Evolutionary conservation across 1,139 yeast genomes (phyloP), one percentile per base, ranked within the genome.

Genomic region (Saccharomyces hybrid): DNA sequence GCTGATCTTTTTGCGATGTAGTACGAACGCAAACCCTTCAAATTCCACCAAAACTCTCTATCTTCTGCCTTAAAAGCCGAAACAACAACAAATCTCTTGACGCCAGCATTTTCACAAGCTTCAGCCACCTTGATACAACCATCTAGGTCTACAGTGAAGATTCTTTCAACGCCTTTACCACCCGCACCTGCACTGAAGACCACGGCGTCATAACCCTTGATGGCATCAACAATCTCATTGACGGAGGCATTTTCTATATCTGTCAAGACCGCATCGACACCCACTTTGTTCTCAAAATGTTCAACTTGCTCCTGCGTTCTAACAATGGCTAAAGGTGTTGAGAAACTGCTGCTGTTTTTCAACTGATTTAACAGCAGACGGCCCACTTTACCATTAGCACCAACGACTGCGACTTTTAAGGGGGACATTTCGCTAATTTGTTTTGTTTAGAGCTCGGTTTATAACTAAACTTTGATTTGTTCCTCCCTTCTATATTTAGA

Each of bases 101-200:
- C 74, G 1, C 73, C 70, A n/a, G 77, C 79, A 50, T 62, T 60
- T 42, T 75, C 76, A 14, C 81, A 72, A 1, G 86, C 87, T 62
- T 82, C 86, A 54, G 79, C 75, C 1, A 79, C 75, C 63, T 80
- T 80, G 42, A 80, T 81, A 5, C 83, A 83, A 3, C 84, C 85
- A 63, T 83, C 88, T 54, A 82, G 71, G 62, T 84, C 89, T 13
- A 83, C 80, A 26, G 76, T 73, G 51, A 81, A 71, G 13, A 83
- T 75, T 52, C 75, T 70, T 28, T 72, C 76, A 4, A 71, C 60
- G 6, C 77, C 75, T 54, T 76, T 77, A 1, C 87, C 88, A 5
- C 80, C 84, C 1, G 86, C 81, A 5, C 88, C 88, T 1, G 85
- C 88, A 49, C 80, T 73, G 70, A 83, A 80, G 0, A 84, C 80